Percentiles rank a stretch among this genome's conserved stretches.
Conservation (phyloP, 345 rosid species). For the Brassica carinata region DNA sequence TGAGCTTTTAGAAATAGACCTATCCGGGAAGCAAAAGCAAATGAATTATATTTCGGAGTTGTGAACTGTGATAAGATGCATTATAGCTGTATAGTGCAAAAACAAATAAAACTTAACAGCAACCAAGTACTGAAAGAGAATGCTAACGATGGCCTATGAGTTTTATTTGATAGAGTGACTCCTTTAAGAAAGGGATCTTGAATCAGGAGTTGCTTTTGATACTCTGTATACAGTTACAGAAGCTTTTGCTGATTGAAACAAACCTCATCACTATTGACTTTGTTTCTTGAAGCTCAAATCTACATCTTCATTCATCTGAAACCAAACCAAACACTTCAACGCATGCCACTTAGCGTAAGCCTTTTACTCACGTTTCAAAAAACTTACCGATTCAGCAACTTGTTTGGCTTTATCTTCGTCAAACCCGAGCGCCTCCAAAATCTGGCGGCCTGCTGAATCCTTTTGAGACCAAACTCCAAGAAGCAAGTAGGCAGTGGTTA, state of each 20-base stretch:
- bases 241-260: conserved; percentile 21
- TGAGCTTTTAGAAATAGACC: background rate
- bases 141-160: conserved; percentile 11
- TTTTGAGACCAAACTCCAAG: conserved; percentile 81
- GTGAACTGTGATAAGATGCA: conserved; percentile 8
- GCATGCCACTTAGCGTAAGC: conserved; percentile 7
- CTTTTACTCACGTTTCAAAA: background rate
- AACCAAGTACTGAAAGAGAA: background rate
- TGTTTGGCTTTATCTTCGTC: conserved; percentile 83
- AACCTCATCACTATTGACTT: conserved; percentile 14
- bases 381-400: conserved; percentile 64
- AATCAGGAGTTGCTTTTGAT: conserved; percentile 32
- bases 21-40: background rate
- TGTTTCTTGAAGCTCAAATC: conserved; percentile 50
- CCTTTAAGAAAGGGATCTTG: background rate
- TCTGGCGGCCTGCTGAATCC: conserved; percentile 75
- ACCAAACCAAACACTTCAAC: conserved; percentile 19
- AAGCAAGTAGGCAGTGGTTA: conserved; percentile 72
- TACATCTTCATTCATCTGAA: conserved; percentile 65
- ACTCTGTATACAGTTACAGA: conserved; percentile 23
- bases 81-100: background rate
- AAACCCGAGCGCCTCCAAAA: conserved; percentile 68
- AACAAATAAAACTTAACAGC: conserved; percentile 8
- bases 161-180: conserved; percentile 8
- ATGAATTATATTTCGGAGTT: background rate